phyloP scores from a whole-genome alignment of 2,329 filamentous ascomycete genomes.

The Aspergillus sp. region DNA sequence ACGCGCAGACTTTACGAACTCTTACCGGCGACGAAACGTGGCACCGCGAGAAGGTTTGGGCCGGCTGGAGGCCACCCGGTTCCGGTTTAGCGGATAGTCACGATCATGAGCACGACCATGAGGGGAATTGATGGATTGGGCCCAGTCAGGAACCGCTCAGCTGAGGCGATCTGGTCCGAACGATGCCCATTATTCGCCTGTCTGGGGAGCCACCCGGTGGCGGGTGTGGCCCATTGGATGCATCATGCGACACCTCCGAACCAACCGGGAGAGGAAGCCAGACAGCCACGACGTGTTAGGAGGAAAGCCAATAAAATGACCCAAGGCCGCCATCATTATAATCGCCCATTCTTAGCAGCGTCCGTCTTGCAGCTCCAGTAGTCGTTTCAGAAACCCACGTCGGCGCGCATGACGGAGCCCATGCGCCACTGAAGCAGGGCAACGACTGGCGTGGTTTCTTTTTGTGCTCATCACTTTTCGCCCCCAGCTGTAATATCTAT shows the following conservation, averaged over 20 bases:
- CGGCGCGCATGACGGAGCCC: background rate
- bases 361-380: too few species aligned
- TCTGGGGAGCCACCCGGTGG: background rate
- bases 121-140: conserved; percentile 4
- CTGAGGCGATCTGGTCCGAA: conserved; percentile 4
- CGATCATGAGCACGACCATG: background rate
- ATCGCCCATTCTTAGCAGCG: too few species aligned
- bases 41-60: conserved; percentile 92
- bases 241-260: background rate
- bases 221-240: too few species aligned
- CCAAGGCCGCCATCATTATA: too few species aligned
- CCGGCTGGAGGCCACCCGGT: conserved; percentile 79
- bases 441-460: background rate
- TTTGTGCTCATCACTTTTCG: background rate
- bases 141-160: conserved; percentile 12
- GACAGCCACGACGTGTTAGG: background rate
- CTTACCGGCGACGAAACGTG: conserved; percentile 88
- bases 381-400: background rate
- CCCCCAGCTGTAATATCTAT: background rate
- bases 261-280: background rate
- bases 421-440: background rate
- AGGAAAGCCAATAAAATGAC: background rate
- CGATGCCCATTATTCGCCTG: conserved; percentile 2
- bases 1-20: conserved; percentile 82
- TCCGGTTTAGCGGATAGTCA: conserved; percentile 68